Evolutionary conservation across 2,329 filamentous ascomycete genomes (phyloP), one percentile per base, ranked within the genome.

Genomic region (Verticillium alfalfae): DNA sequence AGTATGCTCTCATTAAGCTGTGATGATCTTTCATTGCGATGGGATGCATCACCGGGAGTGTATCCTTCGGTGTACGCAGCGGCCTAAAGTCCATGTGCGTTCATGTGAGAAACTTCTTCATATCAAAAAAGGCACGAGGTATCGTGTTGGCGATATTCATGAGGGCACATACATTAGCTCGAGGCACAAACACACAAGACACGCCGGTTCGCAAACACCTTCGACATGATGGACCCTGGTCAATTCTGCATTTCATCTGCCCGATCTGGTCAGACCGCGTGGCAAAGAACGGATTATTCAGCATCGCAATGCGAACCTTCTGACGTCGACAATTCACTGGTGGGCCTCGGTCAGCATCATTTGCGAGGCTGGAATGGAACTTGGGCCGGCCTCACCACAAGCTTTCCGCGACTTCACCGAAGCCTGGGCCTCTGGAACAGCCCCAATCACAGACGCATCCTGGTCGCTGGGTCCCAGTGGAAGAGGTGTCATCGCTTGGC

Each of bases 141-240:
- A 31, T 31, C 26, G 26, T 31, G 26, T 31, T 31, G n/a, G 18
- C 8, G 13, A 4, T 3, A 18, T 52, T 10, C 4, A 22, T 5
- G 45, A 18, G 45, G 45, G 57, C 22, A 63, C 72, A 61, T 66
- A 75, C 75, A 65, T 78, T 77, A 54, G 74, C 74, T 49, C 75
- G 70, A 12, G 76, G 75, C 37, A 76, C 74, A 61, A 77, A 77
- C 13, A 77, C 69, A 65, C 76, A 78, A 26, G 73, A 72, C 10
- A 74, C 68, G n/a, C 72, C 73, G 5, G 70, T 68, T 9, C 71
- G 70, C 18, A 70, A 61, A 60, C 73, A 76, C 62, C 73, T 68
- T 18, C 73, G 71, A 64, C 73, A 75, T 0, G 70, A 69, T 16
- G 69, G 67, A 31, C 72, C 71, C 7, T 68, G 66, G 16, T 76